These are phyloP conservation scores for Backusella australiensis DNA, from an alignment of 192 early-diverging fungal species.

Conservation along the genomic window DNA sequence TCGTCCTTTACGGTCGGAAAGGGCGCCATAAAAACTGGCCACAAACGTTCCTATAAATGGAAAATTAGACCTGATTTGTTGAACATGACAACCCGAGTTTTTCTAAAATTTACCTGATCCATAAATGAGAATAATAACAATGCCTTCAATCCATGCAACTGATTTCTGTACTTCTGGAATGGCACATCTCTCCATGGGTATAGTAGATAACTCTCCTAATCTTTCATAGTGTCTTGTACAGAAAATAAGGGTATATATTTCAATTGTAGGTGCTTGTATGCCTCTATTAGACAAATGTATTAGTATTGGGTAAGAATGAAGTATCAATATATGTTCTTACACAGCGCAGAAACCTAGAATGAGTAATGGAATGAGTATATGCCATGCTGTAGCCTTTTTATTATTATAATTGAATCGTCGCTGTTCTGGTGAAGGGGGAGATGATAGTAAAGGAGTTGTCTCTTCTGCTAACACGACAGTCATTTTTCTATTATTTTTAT, in stretches of 20 bases:
- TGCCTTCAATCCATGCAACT: not conserved
- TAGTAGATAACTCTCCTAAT: not conserved
- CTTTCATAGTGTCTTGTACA: not conserved
- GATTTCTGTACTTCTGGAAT: not conserved
- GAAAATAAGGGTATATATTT: not conserved
- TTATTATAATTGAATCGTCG: not conserved
- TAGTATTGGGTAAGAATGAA: not conserved
- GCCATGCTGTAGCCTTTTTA: not conserved
- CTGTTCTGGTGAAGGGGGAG: not conserved
- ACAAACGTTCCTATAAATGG: conserved; percentile 12
- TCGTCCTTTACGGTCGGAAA: conserved; percentile 31
- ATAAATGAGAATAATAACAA: not conserved
- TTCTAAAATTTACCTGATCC: not conserved
- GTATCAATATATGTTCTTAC: not conserved
- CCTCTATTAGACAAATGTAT: not conserved
- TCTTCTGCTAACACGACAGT: not conserved
- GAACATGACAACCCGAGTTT: not conserved
- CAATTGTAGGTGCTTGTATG: not conserved
- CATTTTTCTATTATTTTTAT: not conserved
- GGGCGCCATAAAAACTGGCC: conserved; percentile 27
- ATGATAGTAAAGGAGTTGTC: not conserved
- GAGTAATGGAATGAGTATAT: not conserved
- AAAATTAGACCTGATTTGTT: not conserved
- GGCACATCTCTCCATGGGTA: not conserved
- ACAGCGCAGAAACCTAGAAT: not conserved